These are phyloP conservation scores for Entoloma clypeatum DNA, from an alignment of 1,284 basidiomycete genomes.

Conservation along the genomic window DNA sequence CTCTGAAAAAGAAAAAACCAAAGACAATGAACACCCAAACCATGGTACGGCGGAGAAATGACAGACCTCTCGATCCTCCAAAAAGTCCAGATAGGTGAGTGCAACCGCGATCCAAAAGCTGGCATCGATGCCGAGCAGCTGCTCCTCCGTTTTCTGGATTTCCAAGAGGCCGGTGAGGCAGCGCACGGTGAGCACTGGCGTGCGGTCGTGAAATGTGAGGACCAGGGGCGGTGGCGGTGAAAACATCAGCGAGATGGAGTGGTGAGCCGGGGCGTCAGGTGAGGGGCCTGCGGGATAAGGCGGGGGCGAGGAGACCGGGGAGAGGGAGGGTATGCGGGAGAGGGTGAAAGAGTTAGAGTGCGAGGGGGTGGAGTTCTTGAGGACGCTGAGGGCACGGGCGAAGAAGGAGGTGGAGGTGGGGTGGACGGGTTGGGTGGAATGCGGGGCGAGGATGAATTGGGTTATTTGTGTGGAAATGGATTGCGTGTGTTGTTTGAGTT, in stretches of 20 bases:
- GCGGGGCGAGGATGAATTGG: conserved; percentile 60
- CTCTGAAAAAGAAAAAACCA: conserved; percentile 27
- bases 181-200: conserved; percentile 57
- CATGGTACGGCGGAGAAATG: neutral
- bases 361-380: conserved; percentile 55
- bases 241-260: conserved; percentile 1
- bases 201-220: conserved; percentile 65
- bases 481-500: conserved; percentile 12
- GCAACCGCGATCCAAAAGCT: conserved; percentile 75
- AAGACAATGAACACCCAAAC: neutral
- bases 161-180: conserved; percentile 60
- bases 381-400: conserved; percentile 49
- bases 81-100: conserved; percentile 69
- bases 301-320: conserved; percentile 28
- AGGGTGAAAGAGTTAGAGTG: conserved; percentile 66
- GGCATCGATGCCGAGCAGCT: conserved; percentile 63
- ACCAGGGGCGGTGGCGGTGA: conserved; percentile 38
- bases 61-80: conserved; percentile 71
- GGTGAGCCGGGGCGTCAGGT: conserved; percentile 6
- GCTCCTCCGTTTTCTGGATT: conserved; percentile 53
- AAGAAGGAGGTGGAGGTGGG: conserved; percentile 43
- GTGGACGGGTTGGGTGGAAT: conserved; percentile 39
- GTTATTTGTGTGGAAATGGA: conserved; percentile 44
- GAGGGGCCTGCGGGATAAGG: conserved; percentile 27
- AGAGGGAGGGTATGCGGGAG: conserved; percentile 34